Evolutionary conservation across 2,329 filamentous ascomycete genomes (phyloP).

Genomic region (Allantophomopsis lycopodina): DNA sequence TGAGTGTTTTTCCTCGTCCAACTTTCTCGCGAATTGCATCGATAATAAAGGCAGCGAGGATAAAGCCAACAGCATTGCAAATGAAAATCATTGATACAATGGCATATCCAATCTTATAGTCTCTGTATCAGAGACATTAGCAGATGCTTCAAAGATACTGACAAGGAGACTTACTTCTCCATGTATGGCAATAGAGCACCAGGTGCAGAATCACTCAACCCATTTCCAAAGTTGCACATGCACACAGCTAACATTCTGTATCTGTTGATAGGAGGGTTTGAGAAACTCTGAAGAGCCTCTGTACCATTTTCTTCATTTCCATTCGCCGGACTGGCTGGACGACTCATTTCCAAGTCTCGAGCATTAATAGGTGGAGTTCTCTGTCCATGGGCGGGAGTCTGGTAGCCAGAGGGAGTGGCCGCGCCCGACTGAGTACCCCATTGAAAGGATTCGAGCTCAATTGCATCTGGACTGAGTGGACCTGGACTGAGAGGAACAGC

Average conservation of each 20-base stretch:
- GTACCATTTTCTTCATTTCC: conserved; percentile 22
- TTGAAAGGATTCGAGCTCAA: conserved; percentile 14
- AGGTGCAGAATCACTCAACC: conserved; percentile 61
- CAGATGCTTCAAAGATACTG: not conserved
- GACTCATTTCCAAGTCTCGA: conserved; percentile 31
- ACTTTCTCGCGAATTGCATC: conserved; percentile 47
- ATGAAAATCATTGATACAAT: conserved; percentile 75
- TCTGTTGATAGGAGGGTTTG: conserved; percentile 51
- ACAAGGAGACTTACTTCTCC: conserved; percentile 33
- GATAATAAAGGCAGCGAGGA: conserved; percentile 55
- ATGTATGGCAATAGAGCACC: conserved; percentile 75
- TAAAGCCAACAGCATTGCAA: conserved; percentile 63
- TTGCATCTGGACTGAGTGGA: conserved; percentile 4
- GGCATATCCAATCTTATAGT: conserved; percentile 65
- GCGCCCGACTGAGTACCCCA: conserved; percentile 9
- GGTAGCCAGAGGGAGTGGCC: conserved; percentile 10
- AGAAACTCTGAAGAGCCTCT: conserved; percentile 40
- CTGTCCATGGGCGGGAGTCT: conserved; percentile 7
- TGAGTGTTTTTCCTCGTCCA: conserved; percentile 51
- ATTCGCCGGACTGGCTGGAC: conserved; percentile 29
- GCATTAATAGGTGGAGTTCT: no score
- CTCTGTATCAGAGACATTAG: conserved; percentile 18
- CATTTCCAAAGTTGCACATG: conserved; percentile 52
- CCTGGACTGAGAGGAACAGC: conserved; percentile 11
- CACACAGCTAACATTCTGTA: conserved; percentile 53